Conservation (phyloP, 2,329 filamentous ascomycete species). For the Aureobasidium sp. region DNA sequence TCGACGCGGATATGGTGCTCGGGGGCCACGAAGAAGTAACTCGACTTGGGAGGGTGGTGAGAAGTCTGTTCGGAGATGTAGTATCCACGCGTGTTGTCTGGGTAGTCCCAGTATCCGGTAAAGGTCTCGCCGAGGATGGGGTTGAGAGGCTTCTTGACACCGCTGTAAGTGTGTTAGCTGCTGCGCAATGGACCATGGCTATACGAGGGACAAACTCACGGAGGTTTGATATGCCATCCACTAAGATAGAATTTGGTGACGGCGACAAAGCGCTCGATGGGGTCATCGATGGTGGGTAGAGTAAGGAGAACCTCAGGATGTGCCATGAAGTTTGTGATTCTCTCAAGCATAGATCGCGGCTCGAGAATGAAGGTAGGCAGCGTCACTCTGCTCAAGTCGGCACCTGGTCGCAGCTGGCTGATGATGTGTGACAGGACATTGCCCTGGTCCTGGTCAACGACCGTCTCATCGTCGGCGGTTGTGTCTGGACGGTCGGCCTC, state of each 20-base stretch:
- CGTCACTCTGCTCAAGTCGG: conserved; percentile 88
- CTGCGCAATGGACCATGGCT: background rate
- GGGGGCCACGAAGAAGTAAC: conserved; percentile 97
- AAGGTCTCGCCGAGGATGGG: conserved; percentile 93
- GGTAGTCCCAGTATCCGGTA: conserved; percentile 84
- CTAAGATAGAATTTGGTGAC: conserved; percentile 98
- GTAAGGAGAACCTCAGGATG: conserved; percentile 91
- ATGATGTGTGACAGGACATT: conserved; percentile 98
- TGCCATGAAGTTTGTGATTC: conserved; percentile 99
- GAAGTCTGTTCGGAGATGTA: conserved; percentile 98
- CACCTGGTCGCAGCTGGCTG: conserved; percentile 88
- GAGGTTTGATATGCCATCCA: conserved; percentile 97
- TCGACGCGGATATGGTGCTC: conserved; percentile 92
- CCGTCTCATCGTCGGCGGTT: conserved; percentile 49
- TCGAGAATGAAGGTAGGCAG: conserved; percentile 97
- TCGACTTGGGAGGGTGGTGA: conserved; percentile 96
- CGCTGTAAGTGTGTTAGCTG: conserved; percentile 42
- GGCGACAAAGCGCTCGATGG: conserved; percentile 78
- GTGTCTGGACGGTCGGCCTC: conserved; percentile 33
- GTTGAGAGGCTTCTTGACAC: conserved; percentile 97
- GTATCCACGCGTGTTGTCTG: conserved; percentile 76
- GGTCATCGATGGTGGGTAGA: conserved; percentile 81
- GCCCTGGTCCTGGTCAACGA: conserved; percentile 86
- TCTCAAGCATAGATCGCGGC: conserved; percentile 93
- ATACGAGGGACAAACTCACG: conserved; percentile 51